phyloP scores from a whole-genome alignment of 106 monocot genomes.

The Agapanthus africanus region DNA sequence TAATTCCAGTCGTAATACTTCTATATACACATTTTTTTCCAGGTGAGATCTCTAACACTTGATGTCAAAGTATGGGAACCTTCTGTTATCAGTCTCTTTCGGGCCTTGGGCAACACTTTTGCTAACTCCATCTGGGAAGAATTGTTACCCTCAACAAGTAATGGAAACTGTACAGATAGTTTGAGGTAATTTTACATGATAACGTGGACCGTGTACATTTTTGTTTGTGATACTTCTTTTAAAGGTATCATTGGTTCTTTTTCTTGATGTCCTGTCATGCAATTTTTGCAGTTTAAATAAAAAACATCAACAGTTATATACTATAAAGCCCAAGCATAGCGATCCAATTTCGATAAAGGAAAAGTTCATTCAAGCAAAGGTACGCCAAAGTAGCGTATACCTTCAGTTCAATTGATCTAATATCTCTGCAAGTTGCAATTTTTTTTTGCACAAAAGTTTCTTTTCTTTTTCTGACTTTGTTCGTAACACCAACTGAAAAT shows the following conservation, averaged over 20 bases:
- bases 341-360: conserved; percentile 92
- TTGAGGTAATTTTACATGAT: conserved; percentile 39
- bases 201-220: background rate
- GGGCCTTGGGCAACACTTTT: conserved; percentile 87
- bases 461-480: background rate
- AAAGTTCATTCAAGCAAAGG: conserved; percentile 99
- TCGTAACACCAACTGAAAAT: background rate
- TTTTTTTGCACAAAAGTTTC: background rate
- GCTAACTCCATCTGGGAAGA: conserved; percentile 93
- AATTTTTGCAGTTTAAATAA: conserved; percentile 30
- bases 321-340: conserved; percentile 65
- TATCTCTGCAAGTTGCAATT: too few relatives aligned
- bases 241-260: background rate
- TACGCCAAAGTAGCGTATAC: conserved; percentile 18
- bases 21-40: too few relatives aligned
- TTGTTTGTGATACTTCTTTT: background rate
- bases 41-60: conserved; percentile 94
- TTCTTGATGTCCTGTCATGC: conserved; percentile 22
- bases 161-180: conserved; percentile 33
- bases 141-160: conserved; percentile 38
- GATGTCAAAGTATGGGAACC: conserved; percentile 99
- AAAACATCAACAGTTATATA: conserved; percentile 28
- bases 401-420: background rate
- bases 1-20: background rate
- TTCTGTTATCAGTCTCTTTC: conserved; percentile 88